A percentile compares a stretch with the other conserved stretches of the same genome.
Evolutionary conservation across 352 stramenopile species (phyloP).

Genomic region (Phytophthora megakarya): DNA sequence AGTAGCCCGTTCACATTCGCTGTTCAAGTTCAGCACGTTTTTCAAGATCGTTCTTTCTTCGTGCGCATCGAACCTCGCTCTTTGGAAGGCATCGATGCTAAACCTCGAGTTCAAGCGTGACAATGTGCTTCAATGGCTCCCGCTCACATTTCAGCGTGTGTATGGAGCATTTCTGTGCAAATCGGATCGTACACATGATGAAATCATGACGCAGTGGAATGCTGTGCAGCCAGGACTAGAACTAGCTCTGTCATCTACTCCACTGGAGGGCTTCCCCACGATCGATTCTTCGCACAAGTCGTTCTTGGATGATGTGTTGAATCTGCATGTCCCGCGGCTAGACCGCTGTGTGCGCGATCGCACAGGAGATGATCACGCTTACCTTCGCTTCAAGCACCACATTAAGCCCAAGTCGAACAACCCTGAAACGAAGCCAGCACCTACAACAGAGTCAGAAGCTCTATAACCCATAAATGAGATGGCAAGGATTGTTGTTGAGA

Average conservation of each 20-base stretch:
- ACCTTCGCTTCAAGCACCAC: constrained; percentile 84
- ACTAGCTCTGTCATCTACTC: constrained; percentile 60
- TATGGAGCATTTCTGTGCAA: constrained; percentile 78
- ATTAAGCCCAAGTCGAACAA: constrained; percentile 43
- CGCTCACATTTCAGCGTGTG: constrained; percentile 69
- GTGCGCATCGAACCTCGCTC: constrained; percentile 61
- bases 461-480: constrained; percentile 2
- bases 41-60: constrained; percentile 77
- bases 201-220: constrained; percentile 73
- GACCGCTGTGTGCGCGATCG: constrained; percentile 84
- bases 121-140: constrained; percentile 77
- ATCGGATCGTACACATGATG: constrained; percentile 76
- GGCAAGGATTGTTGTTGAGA: constrained; percentile 1
- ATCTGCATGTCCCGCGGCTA: constrained; percentile 76
- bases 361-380: constrained; percentile 79
- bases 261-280: constrained; percentile 63
- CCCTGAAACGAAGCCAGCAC: constrained; percentile 2
- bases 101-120: constrained; percentile 74
- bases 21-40: constrained; percentile 74
- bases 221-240: constrained; percentile 78
- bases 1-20: constrained; percentile 66
- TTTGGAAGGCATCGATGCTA: constrained; percentile 72
- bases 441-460: constrained; percentile 10
- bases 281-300: constrained; percentile 65
- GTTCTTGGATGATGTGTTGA: constrained; percentile 82